phyloP scores from a whole-genome alignment of 1,139 yeast species.

The Meyerozyma smithsonii region DNA sequence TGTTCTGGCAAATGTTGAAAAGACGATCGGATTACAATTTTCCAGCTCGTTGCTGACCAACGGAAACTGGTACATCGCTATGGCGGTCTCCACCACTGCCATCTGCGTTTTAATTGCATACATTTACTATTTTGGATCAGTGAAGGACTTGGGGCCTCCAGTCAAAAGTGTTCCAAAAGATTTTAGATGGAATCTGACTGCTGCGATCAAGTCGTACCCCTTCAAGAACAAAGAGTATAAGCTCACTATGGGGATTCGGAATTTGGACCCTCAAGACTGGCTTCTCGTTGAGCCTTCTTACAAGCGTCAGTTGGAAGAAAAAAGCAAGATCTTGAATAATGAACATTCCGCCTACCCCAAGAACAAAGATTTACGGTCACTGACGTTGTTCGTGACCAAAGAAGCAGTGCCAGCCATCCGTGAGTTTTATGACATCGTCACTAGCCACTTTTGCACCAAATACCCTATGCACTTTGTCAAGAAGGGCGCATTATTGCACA shows the following conservation, averaged over 20 bases:
- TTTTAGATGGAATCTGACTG: not conserved
- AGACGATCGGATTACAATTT: too few relatives aligned
- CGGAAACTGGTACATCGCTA: not conserved
- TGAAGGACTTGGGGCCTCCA: not conserved
- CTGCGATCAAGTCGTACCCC: not conserved
- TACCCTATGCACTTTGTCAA: constrained; percentile 55
- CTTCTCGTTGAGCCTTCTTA: constrained; percentile 65
- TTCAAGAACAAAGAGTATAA: constrained; percentile 57
- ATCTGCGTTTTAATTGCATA: not conserved
- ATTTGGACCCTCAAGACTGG: constrained; percentile 56
- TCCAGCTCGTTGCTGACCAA: not conserved
- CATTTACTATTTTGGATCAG: not conserved
- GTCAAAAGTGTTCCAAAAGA: not conserved
- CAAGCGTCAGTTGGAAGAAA: constrained; percentile 37
- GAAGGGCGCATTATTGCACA: constrained; percentile 29
- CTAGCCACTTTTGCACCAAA: constrained; percentile 45
- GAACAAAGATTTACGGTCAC: constrained; percentile 21
- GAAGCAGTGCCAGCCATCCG: constrained; percentile 46
- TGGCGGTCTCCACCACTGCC: not conserved
- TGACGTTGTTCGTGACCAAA: constrained; percentile 33
- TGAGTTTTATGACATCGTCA: constrained; percentile 51
- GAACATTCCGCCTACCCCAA: constrained; percentile 32
- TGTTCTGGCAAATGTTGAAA: not conserved
- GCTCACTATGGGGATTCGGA: constrained; percentile 65
- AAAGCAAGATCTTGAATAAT: constrained; percentile 36